Conservation (phyloP, 2,329 filamentous ascomycete species). For the Colletotrichum melonis region DNA sequence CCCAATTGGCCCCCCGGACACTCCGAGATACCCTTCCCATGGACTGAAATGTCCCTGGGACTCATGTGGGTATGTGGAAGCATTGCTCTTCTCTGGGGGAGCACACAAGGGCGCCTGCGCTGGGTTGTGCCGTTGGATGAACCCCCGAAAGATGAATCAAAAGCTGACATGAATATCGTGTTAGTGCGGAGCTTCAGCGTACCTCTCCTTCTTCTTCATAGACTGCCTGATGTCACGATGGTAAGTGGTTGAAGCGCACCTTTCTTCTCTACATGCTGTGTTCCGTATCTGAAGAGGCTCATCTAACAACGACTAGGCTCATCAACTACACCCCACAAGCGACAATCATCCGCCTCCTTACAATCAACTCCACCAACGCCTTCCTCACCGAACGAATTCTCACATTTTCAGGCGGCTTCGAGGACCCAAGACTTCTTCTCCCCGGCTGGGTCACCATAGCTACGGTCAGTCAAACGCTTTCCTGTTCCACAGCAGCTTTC, state of each 20-base stretch:
- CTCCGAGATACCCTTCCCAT: slow-evolving; percentile 45
- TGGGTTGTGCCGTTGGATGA: not conserved
- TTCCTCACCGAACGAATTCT: slow-evolving; percentile 81
- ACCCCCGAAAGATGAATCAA: slow-evolving; percentile 28
- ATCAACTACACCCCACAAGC: slow-evolving; percentile 86
- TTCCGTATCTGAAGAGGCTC: not conserved
- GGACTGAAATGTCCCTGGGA: slow-evolving; percentile 78
- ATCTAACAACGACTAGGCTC: slow-evolving; percentile 64
- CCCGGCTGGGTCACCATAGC: slow-evolving; percentile 84
- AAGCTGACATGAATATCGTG: slow-evolving; percentile 26
- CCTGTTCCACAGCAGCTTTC: not conserved
- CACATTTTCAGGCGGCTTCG: slow-evolving; percentile 75
- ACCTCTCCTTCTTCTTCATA: slow-evolving; percentile 85
- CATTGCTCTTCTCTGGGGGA: not conserved
- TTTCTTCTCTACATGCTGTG: slow-evolving; percentile 39
- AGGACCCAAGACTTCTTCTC: slow-evolving; percentile 76
- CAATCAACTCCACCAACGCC: slow-evolving; percentile 79
- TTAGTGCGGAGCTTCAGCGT: slow-evolving; percentile 80
- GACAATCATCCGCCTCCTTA: slow-evolving; percentile 82
- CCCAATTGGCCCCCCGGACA: slow-evolving; percentile 27
- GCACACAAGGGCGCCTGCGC: too few relatives aligned
- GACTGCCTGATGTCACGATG: slow-evolving; percentile 88
- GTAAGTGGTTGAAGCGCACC: slow-evolving; percentile 50
- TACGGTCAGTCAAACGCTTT: slow-evolving; percentile 61
- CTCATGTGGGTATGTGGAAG: slow-evolving; percentile 74